Evolutionary conservation across 148 eudicot genomes (phyloP), one percentile per base, ranked within the genome.

Genomic region (Silene conica): DNA sequence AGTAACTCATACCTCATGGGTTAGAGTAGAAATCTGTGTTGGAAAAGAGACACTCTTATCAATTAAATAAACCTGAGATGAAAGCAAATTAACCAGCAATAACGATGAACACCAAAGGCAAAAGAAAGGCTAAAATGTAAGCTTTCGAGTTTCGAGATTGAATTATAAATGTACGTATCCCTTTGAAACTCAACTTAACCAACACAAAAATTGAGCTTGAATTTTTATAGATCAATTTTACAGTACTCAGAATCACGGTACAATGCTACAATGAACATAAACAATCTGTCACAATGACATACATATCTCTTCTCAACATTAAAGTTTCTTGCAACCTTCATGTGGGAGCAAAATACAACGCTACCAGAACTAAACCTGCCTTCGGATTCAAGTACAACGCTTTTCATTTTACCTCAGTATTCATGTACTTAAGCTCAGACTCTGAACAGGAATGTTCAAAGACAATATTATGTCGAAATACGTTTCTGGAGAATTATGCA

Each of bases 401-500:
- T 16, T 60, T 50, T 18, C 21, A 60, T 58, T 62, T 34, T n/a
- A 56, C 57, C 56, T 64, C 22, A 25, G 22, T 62, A 80, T 67
- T 66, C 63, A 69, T 3, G 54, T 70, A 34, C 78, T 64, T 3
- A 46, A 45, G 34, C 57, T 69, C 72, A 23, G 62, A 26, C 69
- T 63, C 28, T 75, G 38, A 63, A 82, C 66, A n/a, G 87, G 87
- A 66, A 80, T 82, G 63, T 87, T 89, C 81, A 88, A 83, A 0
- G 95, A 92, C 69, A 92, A 65, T 84, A 92, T 82, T 54, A 52
- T 16, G 28, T 77, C 84, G 31, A 84, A 69, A 61, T 76, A 80
- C 13, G 74, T 82, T 61, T 80, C 75, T 9, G 84, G 85, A 14
- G 76, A 56, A 31, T 72, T 50, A 71, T 73, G 43, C 57, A 78